Evolutionary conservation across 2,329 filamentous ascomycete species (phyloP).

Genomic region (Sclerotinia nivalis): DNA sequence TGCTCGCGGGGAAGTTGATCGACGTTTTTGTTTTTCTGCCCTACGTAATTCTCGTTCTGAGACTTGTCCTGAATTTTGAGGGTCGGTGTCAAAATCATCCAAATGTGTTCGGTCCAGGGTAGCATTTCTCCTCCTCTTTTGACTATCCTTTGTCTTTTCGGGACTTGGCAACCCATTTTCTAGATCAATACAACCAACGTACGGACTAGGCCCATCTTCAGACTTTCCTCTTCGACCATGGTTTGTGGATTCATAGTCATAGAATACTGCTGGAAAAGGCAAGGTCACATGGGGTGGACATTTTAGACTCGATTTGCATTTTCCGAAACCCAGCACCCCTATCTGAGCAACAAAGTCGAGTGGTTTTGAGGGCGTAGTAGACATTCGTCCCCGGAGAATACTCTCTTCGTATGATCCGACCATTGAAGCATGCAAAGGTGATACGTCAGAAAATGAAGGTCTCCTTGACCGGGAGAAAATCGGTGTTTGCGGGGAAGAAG

Average conservation of each 20-base stretch:
- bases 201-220: conserved; percentile 90
- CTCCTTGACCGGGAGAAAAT: conserved; percentile 57
- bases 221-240: conserved; percentile 59
- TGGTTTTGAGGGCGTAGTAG: conserved; percentile 88
- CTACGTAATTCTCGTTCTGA: conserved; percentile 46
- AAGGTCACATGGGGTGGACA: conserved; percentile 90
- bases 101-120: conserved; percentile 27
- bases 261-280: conserved; percentile 92
- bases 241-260: conserved; percentile 76
- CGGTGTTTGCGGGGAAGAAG: conserved; percentile 52
- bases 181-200: conserved; percentile 89
- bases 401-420: conserved; percentile 98
- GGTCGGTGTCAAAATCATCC: conserved; percentile 35
- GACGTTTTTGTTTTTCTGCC: conserved; percentile 59
- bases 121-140: conserved; percentile 42
- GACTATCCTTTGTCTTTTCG: conserved; percentile 47
- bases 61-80: conserved; percentile 26
- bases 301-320: conserved; percentile 80
- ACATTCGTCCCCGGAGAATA: conserved; percentile 93
- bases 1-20: conserved; percentile 60
- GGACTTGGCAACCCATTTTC: conserved; percentile 71
- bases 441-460: conserved; percentile 73
- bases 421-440: conserved; percentile 86
- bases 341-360: conserved; percentile 94
- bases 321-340: conserved; percentile 84